Conservation (phyloP, 495 filamentous ascomycete species). For the Coniosporium apollinis region DNA sequence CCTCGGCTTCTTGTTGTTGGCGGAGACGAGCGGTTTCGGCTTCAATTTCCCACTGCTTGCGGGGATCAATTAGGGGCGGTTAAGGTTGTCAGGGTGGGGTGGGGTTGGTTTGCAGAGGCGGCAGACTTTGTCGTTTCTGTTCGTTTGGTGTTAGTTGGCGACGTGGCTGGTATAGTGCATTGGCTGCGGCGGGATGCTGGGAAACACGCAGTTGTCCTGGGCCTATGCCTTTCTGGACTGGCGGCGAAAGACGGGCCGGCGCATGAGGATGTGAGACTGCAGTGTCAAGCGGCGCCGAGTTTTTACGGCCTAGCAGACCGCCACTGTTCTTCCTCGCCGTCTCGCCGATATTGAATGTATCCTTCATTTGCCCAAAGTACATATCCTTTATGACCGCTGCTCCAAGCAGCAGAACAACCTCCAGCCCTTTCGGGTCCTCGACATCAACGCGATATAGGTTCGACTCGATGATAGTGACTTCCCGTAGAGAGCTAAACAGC, state of each 20-base stretch:
- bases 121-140: slow-evolving; percentile 13
- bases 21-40: slow-evolving; percentile 45
- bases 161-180: slow-evolving; percentile 3
- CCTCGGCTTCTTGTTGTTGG: slow-evolving; percentile 37
- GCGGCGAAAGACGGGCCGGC: not conserved
- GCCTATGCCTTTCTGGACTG: not conserved
- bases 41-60: slow-evolving; percentile 41
- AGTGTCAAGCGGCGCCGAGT: slow-evolving; percentile 5
- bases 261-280: not conserved
- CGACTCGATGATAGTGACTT: slow-evolving; percentile 79
- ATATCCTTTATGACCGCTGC: slow-evolving; percentile 78
- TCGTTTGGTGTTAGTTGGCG: slow-evolving; percentile 7
- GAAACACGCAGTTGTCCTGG: not conserved
- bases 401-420: slow-evolving; percentile 69
- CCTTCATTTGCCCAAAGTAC: slow-evolving; percentile 48
- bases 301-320: slow-evolving; percentile 11
- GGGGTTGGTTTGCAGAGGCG: slow-evolving; percentile 13
- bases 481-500: slow-evolving; percentile 49
- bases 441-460: slow-evolving; percentile 82
- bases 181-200: not conserved
- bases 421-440: slow-evolving; percentile 86
- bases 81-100: slow-evolving; percentile 10
- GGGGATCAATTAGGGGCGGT: slow-evolving; percentile 28
- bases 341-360: slow-evolving; percentile 65
- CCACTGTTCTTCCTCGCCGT: slow-evolving; percentile 5